Conservation (phyloP, 2,329 filamentous ascomycete species). For the Thelonectria blattea region DNA sequence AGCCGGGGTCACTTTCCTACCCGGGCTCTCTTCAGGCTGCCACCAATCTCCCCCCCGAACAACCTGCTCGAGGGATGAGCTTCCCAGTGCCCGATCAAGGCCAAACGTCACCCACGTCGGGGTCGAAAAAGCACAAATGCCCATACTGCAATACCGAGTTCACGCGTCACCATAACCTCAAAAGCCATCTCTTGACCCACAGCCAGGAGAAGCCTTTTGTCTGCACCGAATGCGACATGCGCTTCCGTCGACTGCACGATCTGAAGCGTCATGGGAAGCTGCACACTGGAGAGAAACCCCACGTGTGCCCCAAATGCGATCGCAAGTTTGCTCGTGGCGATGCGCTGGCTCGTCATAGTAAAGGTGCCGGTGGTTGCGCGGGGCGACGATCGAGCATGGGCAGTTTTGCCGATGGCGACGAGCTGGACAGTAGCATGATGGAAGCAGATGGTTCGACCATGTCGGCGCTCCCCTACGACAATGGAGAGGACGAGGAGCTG, state of each 20-base stretch:
- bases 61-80: slow-evolving; percentile 60
- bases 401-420: slow-evolving; percentile 80
- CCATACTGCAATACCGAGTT: slow-evolving; percentile 97
- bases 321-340: slow-evolving; percentile 95
- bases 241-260: slow-evolving; percentile 92
- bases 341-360: slow-evolving; percentile 91
- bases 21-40: slow-evolving; percentile 57
- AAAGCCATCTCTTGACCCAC: slow-evolving; percentile 95
- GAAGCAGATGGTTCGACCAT: slow-evolving; percentile 63
- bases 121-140: slow-evolving; percentile 90
- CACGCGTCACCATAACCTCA: slow-evolving; percentile 95
- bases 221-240: slow-evolving; percentile 89
- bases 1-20: slow-evolving; percentile 60
- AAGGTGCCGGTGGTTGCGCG: slow-evolving; percentile 93
- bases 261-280: slow-evolving; percentile 95
- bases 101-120: slow-evolving; percentile 62
- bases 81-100: slow-evolving; percentile 58
- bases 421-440: slow-evolving; percentile 60
- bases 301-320: slow-evolving; percentile 93
- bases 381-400: slow-evolving; percentile 87
- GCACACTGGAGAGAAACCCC: slow-evolving; percentile 93
- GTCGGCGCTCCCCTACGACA: slow-evolving; percentile 62
- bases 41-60: slow-evolving; percentile 48
- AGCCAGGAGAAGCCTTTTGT: slow-evolving; percentile 98
- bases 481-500: slow-evolving; percentile 65